These are phyloP conservation scores for Crataegus laevigata DNA, from an alignment of 306 rosid genomes.

Conservation along the genomic window DNA sequence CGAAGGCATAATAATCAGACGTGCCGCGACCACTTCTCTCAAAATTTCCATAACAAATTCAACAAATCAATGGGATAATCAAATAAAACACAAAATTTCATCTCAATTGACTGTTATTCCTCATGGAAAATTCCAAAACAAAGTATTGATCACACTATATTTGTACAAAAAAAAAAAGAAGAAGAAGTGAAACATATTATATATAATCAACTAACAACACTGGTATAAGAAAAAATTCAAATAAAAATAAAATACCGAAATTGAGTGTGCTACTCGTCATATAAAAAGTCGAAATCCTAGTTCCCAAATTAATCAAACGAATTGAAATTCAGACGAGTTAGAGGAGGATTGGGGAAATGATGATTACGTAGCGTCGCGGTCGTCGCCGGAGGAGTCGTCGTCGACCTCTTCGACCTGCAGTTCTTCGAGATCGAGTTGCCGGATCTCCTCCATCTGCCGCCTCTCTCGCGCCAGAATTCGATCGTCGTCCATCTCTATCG, in stretches of 20 bases:
- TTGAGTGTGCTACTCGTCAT: neutral
- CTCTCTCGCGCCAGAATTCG: constrained; percentile 59
- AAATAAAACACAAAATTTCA: neutral
- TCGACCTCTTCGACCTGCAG: constrained; percentile 83
- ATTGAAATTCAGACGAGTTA: neutral
- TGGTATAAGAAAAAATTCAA: neutral
- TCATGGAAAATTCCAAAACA: too few species aligned
- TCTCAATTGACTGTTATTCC: neutral
- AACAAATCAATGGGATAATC: neutral
- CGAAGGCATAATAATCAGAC: constrained; percentile 36
- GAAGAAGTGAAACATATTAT: neutral
- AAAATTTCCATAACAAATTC: constrained; percentile 2
- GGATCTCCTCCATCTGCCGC: constrained; percentile 82
- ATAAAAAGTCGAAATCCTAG: constrained; percentile 6
- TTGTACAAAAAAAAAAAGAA: too few species aligned
- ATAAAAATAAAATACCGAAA: neutral
- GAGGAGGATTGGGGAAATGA: neutral
- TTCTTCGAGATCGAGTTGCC: constrained; percentile 79
- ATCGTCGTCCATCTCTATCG: constrained; percentile 39
- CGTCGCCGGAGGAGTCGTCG: constrained; percentile 43
- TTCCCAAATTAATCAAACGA: neutral
- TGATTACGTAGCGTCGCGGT: constrained; percentile 38
- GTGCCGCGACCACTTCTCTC: constrained; percentile 22
- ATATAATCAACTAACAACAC: neutral
- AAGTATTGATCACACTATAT: too few species aligned